Conservation (phyloP, 441 rosid genomes). For the Euphorbia schlechtendalii region DNA sequence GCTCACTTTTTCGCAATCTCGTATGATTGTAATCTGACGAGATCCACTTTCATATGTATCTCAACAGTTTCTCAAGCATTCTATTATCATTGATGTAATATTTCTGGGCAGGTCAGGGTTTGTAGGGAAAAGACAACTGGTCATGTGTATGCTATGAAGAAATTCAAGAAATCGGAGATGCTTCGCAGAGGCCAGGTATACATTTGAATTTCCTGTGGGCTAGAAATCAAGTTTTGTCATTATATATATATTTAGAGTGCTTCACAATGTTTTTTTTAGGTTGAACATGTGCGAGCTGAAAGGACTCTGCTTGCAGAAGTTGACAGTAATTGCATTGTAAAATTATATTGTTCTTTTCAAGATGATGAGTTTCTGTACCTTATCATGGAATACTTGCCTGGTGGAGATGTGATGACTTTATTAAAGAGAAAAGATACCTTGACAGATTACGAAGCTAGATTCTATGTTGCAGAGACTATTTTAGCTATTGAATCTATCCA, state of each 20-base stretch:
- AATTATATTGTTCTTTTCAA: slow-evolving; percentile 93
- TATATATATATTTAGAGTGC: slow-evolving; percentile 14
- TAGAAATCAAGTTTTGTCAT: slow-evolving; percentile 13
- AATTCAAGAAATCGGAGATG: slow-evolving; percentile 96
- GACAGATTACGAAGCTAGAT: slow-evolving; percentile 85
- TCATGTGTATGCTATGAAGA: slow-evolving; percentile 95
- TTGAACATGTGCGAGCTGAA: slow-evolving; percentile 98
- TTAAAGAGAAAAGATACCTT: slow-evolving; percentile 94
- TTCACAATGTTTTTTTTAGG: slow-evolving; percentile 41
- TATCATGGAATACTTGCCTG: slow-evolving; percentile 96
- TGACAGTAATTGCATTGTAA: slow-evolving; percentile 93
- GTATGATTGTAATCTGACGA: background rate
- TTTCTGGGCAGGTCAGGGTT: slow-evolving; percentile 64
- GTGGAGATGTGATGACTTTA: slow-evolving; percentile 98
- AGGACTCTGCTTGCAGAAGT: slow-evolving; percentile 94
- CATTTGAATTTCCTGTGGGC: slow-evolving; percentile 12
- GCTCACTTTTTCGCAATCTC: background rate
- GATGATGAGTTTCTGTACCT: slow-evolving; percentile 95
- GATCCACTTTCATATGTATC: background rate
- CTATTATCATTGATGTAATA: slow-evolving; percentile 1
- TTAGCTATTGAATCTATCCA: slow-evolving; percentile 95
- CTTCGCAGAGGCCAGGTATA: slow-evolving; percentile 97
- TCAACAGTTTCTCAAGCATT: background rate
- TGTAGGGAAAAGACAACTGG: slow-evolving; percentile 81
- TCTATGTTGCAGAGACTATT: slow-evolving; percentile 92